Base-by-base conservation (phyloP, 306 rosid species). In the Glycyrrhiza uralensis region DNA sequence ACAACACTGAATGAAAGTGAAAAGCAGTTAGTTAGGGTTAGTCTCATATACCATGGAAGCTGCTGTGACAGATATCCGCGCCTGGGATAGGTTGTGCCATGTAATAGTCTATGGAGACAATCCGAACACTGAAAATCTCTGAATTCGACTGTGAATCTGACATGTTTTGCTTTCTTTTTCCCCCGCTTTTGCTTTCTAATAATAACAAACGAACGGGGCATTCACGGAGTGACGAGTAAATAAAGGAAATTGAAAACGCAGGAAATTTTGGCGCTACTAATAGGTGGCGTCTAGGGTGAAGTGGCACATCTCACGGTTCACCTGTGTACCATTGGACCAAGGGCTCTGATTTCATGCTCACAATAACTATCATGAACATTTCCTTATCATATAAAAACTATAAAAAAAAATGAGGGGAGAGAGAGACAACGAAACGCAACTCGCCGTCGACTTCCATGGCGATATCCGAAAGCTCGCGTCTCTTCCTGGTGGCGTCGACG, bases 31-130 rank as follows among this genome's bases (percentile, higher is more conserved):
- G 7, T 44, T 56, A 36, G 75, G 74, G 66, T 50, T 33, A 55
- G 71, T 17, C 1, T 13, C 19, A 61, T 82, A 93, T 82, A 93
- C 98, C 91, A n/a, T 93, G 98, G 82, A 94, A 91, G 80, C 84
- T 86, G 56, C 91, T 91, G 86, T 89, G 82, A 69, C 88, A 89
- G 68, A 91, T 75, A 72, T 87, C 98, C 7, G 79, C 59, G 74
- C 59, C 86, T 6, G 86, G 80, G 66, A 91, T 86, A 24, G 96
- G 95, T 70, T 87, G 75, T 13, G 95, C 83, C 92, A 94, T 82
- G 89, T 86, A 87, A 78, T 91, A 73, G 79, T 94, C 92, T 72
- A 91, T 81, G 84, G 96, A 80, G 61, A 94, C 89, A 24, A 94
- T 85, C 12, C 98, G 91, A 68, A 87, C 79, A 62, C 92, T 91